phyloP scores from a whole-genome alignment of 208 protist species.

The Crithidia sp. region DNA sequence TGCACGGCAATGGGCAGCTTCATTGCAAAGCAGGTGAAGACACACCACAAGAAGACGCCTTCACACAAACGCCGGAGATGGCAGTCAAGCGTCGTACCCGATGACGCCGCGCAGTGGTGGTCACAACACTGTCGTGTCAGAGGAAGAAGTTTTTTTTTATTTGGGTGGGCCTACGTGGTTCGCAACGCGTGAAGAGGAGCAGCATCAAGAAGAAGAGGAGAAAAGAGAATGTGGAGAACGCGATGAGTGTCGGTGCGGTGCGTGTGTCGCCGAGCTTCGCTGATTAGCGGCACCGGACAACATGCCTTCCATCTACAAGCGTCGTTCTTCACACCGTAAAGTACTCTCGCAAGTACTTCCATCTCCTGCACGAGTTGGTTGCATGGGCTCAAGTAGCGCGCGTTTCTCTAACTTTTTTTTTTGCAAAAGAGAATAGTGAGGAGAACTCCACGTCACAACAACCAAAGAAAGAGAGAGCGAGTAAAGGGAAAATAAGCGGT shows the following conservation, averaged over 20 bases:
- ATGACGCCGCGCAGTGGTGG: no score
- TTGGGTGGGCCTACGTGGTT: no score
- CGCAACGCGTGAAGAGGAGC: background rate
- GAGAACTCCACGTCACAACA: no score
- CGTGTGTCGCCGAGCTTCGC: background rate
- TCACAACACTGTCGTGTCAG: no score
- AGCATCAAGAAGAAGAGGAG: background rate
- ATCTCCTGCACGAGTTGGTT: no score
- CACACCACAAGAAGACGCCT: background rate
- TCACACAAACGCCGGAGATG: background rate
- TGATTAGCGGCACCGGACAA: no score
- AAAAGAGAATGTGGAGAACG: background rate
- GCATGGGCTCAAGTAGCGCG: no score
- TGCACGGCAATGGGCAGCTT: constrained; percentile 50
- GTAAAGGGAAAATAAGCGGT: background rate
- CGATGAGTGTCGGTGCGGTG: background rate
- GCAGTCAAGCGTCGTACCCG: background rate
- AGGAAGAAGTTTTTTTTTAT: no score
- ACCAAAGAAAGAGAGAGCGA: background rate
- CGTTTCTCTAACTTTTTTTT: no score
- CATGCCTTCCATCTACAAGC: no score
- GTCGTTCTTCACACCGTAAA: no score
- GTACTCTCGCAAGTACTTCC: no score
- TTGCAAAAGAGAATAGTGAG: background rate
- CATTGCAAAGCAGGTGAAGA: constrained; percentile 9